Evolutionary conservation across 148 eudicot genomes (phyloP).

Genomic region (Cornus suecica): DNA sequence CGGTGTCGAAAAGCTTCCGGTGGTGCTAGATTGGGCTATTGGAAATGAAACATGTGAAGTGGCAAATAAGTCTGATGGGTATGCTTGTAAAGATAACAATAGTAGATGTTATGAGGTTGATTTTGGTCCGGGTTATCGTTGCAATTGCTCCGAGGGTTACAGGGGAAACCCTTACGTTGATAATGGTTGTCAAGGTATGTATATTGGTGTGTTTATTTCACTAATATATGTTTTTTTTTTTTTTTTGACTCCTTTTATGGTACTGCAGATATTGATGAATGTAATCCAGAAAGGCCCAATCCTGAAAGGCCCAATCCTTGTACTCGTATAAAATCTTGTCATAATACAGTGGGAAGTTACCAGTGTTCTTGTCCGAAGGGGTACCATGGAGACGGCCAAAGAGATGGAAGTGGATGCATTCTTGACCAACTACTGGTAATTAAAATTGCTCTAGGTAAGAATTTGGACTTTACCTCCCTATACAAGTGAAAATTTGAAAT

Average conservation of each 20-base stretch:
- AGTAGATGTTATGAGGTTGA: not conserved
- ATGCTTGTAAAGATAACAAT: not conserved
- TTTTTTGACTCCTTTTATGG: not conserved
- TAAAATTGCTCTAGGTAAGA: not conserved
- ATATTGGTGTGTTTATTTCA: no score
- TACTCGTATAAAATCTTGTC: not conserved
- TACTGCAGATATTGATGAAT: not conserved
- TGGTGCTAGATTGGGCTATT: not conserved
- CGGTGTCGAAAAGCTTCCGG: not conserved
- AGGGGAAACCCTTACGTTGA: not conserved
- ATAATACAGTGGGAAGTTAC: not conserved
- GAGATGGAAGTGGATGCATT: not conserved
- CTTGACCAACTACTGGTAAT: not conserved
- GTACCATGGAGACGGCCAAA: not conserved
- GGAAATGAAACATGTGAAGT: not conserved
- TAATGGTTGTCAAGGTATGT: not conserved
- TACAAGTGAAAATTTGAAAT: no score
- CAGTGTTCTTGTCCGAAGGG: not conserved
- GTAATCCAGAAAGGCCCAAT: not conserved
- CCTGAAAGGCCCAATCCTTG: not conserved
- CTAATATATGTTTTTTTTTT: no score
- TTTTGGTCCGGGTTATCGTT: not conserved
- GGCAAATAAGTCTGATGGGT: not conserved
- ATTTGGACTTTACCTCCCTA: no score
- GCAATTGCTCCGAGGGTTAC: not conserved